Base-by-base conservation (phyloP, 345 rosid genomes). In the Aegle marmelos region DNA sequence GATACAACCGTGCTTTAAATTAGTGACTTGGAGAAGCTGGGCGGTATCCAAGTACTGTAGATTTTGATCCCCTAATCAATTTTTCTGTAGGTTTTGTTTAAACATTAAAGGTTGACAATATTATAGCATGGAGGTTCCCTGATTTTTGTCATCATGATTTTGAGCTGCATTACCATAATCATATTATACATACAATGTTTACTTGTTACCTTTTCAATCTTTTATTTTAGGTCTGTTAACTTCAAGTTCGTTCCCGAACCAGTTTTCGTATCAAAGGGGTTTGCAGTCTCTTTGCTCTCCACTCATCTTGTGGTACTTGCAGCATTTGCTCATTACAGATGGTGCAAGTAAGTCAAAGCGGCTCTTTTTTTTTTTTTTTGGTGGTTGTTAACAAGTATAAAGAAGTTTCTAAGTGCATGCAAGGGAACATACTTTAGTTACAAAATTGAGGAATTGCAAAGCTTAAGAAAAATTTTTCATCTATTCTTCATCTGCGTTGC, bases 171-270 rank as follows among this genome's bases (percentile, higher is more conserved):
- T 57, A 74, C 27, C 25, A 31, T 25, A 1, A 7, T 11, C 0
- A 25, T 25, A 54, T 3, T 62, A 50, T 48, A 11, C 33, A 33
- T 19, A 45, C 50, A 45, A 45, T 3, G 16, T 41, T 41, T 41
- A 41, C 4, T 41, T 41, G 50, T 41, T 41, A 39, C 41, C 10
- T 45, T 45, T 45, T 45, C 50, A 45, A 61, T 48, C 48, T 80
- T 53, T 88, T 69, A 77, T 79, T 74, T 77, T 88, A 95, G 99
- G 99, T 96, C 99, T 83, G 98, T 96, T 58, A 96, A 96, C 91
- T 92, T 96, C 94, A 96, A 94, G 82, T 96, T 96, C 66, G 81
- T 94, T 79, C 94, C 97, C 61, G 97, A 96, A 84, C 90, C 88
- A 77, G 71, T 91, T 79, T 96, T 96, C 86, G 86, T 96, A 73